Percentiles rank a stretch among this genome's conserved stretches.
These are phyloP conservation scores for Oryza meyeriana DNA, from an alignment of 176 grass and related monocot genomes.

Conservation along the genomic window DNA sequence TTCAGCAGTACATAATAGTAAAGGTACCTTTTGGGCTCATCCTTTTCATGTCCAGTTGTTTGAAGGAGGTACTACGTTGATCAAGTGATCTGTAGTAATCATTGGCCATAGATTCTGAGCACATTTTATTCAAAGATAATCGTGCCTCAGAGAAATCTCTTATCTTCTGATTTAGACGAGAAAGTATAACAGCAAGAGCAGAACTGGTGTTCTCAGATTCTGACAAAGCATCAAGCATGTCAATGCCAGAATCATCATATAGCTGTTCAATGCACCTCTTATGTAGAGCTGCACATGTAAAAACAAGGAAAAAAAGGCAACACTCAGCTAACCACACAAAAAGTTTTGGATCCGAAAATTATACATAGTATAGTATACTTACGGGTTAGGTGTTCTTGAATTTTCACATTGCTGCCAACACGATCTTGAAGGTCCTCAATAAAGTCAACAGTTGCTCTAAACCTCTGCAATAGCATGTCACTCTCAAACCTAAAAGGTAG, in stretches of 20 bases:
- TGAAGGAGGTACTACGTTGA: slow-evolving; percentile 30
- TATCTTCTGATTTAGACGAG: slow-evolving; percentile 54
- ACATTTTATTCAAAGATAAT: slow-evolving; percentile 7
- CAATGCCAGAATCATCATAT: slow-evolving; percentile 38
- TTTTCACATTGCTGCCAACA: not conserved
- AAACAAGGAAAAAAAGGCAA: not conserved
- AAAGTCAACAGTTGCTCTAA: slow-evolving; percentile 19
- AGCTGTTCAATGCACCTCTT: slow-evolving; percentile 53
- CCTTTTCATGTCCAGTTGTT: slow-evolving; percentile 41
- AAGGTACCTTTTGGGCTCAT: slow-evolving; percentile 43
- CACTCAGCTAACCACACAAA: slow-evolving; percentile 5
- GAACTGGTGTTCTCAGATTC: not conserved
- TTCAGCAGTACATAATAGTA: not conserved
- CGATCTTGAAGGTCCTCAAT: slow-evolving; percentile 28
- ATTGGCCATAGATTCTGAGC: slow-evolving; percentile 21
- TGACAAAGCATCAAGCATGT: slow-evolving; percentile 33
- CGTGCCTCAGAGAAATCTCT: not conserved
- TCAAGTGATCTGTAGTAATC: slow-evolving; percentile 48
- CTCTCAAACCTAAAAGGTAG: slow-evolving; percentile 43
- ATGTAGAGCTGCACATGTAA: slow-evolving; percentile 28
- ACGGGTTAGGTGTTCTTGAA: slow-evolving; percentile 49
- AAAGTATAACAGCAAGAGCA: slow-evolving; percentile 35
- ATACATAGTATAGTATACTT: not conserved
- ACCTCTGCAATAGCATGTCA: slow-evolving; percentile 39
- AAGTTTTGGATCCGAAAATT: not conserved